Percentiles rank a stretch among this genome's conserved stretches.
Conservation (phyloP, 345 rosid genomes). For the Pistacia vera region DNA sequence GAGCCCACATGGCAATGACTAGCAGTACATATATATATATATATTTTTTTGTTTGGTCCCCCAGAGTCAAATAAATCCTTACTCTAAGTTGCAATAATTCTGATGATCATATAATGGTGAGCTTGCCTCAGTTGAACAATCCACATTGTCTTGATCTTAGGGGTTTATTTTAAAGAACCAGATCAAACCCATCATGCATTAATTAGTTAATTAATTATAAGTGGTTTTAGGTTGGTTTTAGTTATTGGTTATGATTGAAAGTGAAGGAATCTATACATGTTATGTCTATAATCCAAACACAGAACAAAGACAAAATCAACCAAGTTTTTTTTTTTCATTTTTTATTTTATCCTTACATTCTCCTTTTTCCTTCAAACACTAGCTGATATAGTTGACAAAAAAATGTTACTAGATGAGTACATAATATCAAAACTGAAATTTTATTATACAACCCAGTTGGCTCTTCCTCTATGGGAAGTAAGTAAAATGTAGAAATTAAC, state of each 20-base stretch:
- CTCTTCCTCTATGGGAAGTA: too few species aligned
- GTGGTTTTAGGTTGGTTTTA: conserved; percentile 27
- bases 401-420: not conserved
- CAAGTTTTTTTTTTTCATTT: not conserved
- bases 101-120: not conserved
- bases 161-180: conserved; percentile 14
- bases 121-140: conserved; percentile 3
- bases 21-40: not conserved
- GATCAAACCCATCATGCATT: conserved; percentile 32
- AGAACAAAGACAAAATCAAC: conserved; percentile 15
- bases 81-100: not conserved
- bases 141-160: not conserved
- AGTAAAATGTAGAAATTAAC: too few species aligned
- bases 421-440: not conserved
- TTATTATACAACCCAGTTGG: too few species aligned
- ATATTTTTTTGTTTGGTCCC: not conserved
- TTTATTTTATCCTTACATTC: too few species aligned
- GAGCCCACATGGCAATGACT: conserved; percentile 14
- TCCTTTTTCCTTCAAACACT: not conserved
- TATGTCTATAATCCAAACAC: conserved; percentile 22
- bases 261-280: conserved; percentile 76
- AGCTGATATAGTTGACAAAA: not conserved
- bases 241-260: conserved; percentile 40
- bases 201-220: not conserved
- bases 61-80: not conserved